Conservation (phyloP, 2,329 filamentous ascomycete genomes). For the Parastagonospora avenae region DNA sequence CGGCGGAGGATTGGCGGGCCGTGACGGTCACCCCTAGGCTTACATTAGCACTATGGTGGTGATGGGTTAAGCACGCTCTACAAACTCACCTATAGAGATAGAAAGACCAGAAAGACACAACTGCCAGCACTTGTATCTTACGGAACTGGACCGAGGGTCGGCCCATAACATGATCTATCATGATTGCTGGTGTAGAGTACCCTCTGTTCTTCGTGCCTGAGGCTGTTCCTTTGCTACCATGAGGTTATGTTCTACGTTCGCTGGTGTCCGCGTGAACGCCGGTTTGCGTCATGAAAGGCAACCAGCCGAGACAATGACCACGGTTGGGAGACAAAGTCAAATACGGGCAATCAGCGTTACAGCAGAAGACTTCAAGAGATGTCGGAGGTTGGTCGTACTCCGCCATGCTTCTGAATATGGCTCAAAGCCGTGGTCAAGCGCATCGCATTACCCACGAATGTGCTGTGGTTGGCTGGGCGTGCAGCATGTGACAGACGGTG, state of each 20-base stretch:
- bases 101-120: slow-evolving; percentile 87
- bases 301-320: slow-evolving; percentile 5
- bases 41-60: slow-evolving; percentile 13
- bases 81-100: slow-evolving; percentile 74
- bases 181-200: slow-evolving; percentile 13
- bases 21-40: slow-evolving; percentile 76
- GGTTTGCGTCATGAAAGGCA: slow-evolving; percentile 23
- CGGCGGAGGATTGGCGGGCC: slow-evolving; percentile 77
- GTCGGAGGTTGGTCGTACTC: slow-evolving; percentile 16
- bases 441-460: slow-evolving; percentile 16
- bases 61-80: not conserved
- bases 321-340: not conserved
- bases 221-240: not conserved
- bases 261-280: not conserved
- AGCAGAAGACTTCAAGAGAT: not conserved
- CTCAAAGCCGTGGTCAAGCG: slow-evolving; percentile 19
- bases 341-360: not conserved
- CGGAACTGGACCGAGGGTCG: slow-evolving; percentile 89
- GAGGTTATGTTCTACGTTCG: slow-evolving; percentile 1
- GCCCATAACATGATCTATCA: slow-evolving; percentile 83
- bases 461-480: slow-evolving; percentile 19
- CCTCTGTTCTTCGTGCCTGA: not conserved
- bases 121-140: slow-evolving; percentile 88
- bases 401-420: slow-evolving; percentile 13
- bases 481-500: slow-evolving; percentile 29